Evolutionary conservation across 345 rosid species (phyloP).

Genomic region (Corchorus olitorius): DNA sequence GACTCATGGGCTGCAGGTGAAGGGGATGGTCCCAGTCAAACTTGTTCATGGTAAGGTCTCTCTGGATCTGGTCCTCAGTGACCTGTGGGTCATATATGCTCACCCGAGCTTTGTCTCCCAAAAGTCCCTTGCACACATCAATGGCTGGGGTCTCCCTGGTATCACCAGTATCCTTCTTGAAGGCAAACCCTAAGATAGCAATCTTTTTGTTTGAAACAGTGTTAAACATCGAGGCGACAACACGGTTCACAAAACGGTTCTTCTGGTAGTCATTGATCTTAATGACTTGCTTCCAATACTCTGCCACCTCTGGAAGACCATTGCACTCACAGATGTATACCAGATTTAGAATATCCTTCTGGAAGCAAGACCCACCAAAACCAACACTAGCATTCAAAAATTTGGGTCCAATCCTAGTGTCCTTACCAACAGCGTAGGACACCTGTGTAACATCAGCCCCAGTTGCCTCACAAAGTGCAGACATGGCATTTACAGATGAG

Average conservation of each 20-base stretch:
- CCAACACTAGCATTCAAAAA: constrained; percentile 90
- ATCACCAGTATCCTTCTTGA: constrained; percentile 94
- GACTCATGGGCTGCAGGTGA: constrained; percentile 95
- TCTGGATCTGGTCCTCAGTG: constrained; percentile 81
- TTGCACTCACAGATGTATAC: constrained; percentile 95
- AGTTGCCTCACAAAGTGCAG: constrained; percentile 89
- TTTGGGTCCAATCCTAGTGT: constrained; percentile 80
- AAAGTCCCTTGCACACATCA: constrained; percentile 88
- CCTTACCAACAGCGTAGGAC: constrained; percentile 76
- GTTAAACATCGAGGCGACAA: constrained; percentile 90
- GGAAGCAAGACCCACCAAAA: constrained; percentile 92
- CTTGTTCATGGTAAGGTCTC: constrained; percentile 88
- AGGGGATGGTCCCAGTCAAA: constrained; percentile 95
- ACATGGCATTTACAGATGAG: constrained; percentile 92
- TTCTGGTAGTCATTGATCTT: constrained; percentile 92
- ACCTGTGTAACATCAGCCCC: constrained; percentile 85
- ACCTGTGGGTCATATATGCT: constrained; percentile 95
- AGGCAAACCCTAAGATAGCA: constrained; percentile 80
- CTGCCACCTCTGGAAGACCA: constrained; percentile 90
- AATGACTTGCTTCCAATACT: constrained; percentile 95
- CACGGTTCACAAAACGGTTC: constrained; percentile 80
- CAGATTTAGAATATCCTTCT: constrained; percentile 83
- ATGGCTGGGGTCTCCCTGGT: constrained; percentile 92
- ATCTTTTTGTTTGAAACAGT: constrained; percentile 82
- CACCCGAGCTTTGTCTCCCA: constrained; percentile 84